Evolutionary conservation across 208 protist species (phyloP).

Genomic region (Acanthamoeba polyphaga): DNA sequence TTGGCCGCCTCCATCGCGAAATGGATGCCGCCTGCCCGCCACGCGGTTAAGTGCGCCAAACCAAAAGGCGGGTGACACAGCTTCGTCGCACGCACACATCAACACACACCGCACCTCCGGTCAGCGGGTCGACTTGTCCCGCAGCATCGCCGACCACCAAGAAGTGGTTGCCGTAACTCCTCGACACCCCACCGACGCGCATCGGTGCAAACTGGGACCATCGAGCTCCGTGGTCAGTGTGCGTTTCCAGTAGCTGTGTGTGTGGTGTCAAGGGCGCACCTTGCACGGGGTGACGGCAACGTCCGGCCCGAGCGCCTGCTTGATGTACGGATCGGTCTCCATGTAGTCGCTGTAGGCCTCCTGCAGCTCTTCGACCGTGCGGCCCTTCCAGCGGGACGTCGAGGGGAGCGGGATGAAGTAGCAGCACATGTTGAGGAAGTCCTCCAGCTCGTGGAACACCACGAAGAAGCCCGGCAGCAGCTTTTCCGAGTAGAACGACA

Average conservation of each 20-base stretch:
- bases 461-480: constrained; percentile 75
- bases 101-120: constrained; percentile 11
- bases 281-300: constrained; percentile 74
- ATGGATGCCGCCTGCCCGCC: constrained; percentile 58
- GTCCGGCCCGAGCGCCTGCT: constrained; percentile 57
- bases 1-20: constrained; percentile 75
- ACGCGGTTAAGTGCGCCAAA: too few species aligned
- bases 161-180: constrained; percentile 68
- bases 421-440: constrained; percentile 76
- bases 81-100: too few species aligned
- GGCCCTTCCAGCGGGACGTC: background rate
- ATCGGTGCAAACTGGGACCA: constrained; percentile 64
- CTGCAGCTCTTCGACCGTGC: constrained; percentile 39
- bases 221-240: too few species aligned
- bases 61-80: too few species aligned
- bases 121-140: constrained; percentile 71
- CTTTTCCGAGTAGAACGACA: constrained; percentile 57
- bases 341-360: constrained; percentile 42
- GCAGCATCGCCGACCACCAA: constrained; percentile 73
- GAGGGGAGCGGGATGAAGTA: constrained; percentile 73
- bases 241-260: background rate
- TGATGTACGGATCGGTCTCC: constrained; percentile 56
- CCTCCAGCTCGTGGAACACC: constrained; percentile 74
- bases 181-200: constrained; percentile 61
- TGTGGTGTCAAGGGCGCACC: background rate